Percentiles rank a stretch among this genome's conserved stretches.
Evolutionary conservation across 2,329 filamentous ascomycete species (phyloP).

Genomic region (Ophiosphaerella korrae): DNA sequence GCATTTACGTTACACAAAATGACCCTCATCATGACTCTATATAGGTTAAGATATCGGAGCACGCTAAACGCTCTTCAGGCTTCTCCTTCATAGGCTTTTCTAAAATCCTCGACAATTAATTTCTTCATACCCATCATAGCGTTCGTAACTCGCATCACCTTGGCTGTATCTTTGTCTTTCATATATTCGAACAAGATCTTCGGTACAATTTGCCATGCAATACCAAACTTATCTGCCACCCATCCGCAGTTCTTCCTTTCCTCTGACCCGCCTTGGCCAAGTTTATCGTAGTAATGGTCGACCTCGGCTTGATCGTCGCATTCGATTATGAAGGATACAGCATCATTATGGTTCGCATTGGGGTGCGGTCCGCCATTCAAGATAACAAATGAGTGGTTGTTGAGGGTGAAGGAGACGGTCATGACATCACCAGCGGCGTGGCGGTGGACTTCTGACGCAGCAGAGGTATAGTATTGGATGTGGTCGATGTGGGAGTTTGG

Average conservation of each 20-base stretch:
- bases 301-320: constrained; percentile 56
- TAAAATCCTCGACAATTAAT: constrained; percentile 49
- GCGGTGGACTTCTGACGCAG: constrained; percentile 39
- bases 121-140: constrained; percentile 54
- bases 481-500: constrained; percentile 46
- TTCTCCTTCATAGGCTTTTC: constrained; percentile 28
- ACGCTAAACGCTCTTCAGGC: too few species aligned
- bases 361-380: constrained; percentile 49
- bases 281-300: constrained; percentile 55
- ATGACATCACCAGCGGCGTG: constrained; percentile 41
- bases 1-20: too few species aligned
- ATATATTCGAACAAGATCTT: constrained; percentile 45
- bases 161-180: constrained; percentile 42
- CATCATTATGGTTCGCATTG: constrained; percentile 47
- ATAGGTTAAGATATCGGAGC: too few species aligned
- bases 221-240: constrained; percentile 54
- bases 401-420: constrained; percentile 48
- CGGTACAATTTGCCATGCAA: constrained; percentile 57
- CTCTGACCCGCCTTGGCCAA: constrained; percentile 49
- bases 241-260: constrained; percentile 51
- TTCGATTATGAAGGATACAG: constrained; percentile 53
- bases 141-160: constrained; percentile 33
- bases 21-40: too few species aligned
- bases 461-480: constrained; percentile 38
- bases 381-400: constrained; percentile 48